Evolutionary conservation across 139 green algal species (phyloP), one percentile per base, ranked within the genome.

Genomic region (Coccomyxa sp.): DNA sequence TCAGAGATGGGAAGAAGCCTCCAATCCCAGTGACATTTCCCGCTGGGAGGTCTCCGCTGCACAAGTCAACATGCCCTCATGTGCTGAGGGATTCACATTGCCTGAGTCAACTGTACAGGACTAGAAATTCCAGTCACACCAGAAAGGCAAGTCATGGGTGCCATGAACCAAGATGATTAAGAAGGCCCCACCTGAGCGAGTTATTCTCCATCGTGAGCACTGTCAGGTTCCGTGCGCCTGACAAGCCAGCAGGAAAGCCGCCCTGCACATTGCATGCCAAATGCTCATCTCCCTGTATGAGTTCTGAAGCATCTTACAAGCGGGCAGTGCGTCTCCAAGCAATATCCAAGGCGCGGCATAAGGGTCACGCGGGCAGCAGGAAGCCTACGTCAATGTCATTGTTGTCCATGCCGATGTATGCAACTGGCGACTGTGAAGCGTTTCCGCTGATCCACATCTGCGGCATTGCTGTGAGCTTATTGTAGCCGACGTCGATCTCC

Each of bases 1-100:
- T 38, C 58, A 80, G 76, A 3, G 38, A 36, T 24, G 76, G 76
- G 64, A 80, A 80, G 54, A 74, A 34, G 35, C 14, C 37, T 7
- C 16, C 33, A 35, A 41, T 31, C 50, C 22, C 50, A 64, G 50
- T 6, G 5, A 22, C 50, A 31, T 64, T 22, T 31, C 5, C 27
- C 18, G 5, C 27, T 18, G 18, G 27, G 5, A 64, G 22, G 50
- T 64, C 27, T 64, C 18, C 18, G 18, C 22, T 64, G 50, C 22
- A 1, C 50, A n/a, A n/a, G 22, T 64, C 50, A 64, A 2, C 27
- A 22, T 64, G 5, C 22, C 22, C 50, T 22, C 27, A 31, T 22
- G 27, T 64, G 50, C 22, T 64, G 50, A 18, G 18, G 22, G 18
- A 64, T 22, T 22, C 18, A 64, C 22, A 64, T 12, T 18, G 50